Evolutionary conservation across 768 basidiomycete genomes (phyloP).

Genomic region (Agrocybe pediades): DNA sequence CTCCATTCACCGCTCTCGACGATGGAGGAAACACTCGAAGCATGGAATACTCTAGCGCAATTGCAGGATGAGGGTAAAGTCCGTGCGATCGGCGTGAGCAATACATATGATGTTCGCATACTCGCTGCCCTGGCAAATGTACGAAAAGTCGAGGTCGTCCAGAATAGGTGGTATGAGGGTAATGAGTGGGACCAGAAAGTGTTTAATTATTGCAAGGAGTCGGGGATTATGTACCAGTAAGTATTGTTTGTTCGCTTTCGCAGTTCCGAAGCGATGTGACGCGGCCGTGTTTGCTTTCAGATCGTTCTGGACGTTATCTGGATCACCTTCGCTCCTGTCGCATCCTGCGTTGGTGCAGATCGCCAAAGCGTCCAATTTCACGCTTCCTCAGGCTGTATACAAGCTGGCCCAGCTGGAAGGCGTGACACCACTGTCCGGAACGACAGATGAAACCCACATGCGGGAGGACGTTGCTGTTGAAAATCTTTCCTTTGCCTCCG

Average conservation of each 20-base stretch:
- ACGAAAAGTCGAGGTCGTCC: conserved; percentile 71
- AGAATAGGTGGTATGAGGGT: conserved; percentile 84
- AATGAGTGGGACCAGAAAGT: conserved; percentile 76
- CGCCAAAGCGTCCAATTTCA: conserved; percentile 48
- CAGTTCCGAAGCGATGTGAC: not conserved
- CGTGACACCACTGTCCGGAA: conserved; percentile 77
- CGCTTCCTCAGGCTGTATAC: conserved; percentile 68
- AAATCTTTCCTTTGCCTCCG: conserved; percentile 18
- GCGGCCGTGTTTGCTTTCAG: conserved; percentile 34
- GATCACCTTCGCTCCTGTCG: conserved; percentile 64
- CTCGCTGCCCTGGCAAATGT: conserved; percentile 54
- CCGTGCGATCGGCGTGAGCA: conserved; percentile 72
- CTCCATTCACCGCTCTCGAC: conserved; percentile 75
- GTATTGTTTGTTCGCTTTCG: conserved; percentile 4
- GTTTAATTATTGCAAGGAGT: conserved; percentile 60
- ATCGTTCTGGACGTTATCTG: conserved; percentile 87
- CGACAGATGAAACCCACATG: conserved; percentile 63
- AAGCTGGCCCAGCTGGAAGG: conserved; percentile 66
- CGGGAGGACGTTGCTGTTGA: conserved; percentile 54
- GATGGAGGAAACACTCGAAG: conserved; percentile 60
- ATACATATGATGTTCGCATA: conserved; percentile 64
- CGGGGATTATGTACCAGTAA: conserved; percentile 76
- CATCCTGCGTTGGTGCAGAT: conserved; percentile 47
- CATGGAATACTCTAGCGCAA: conserved; percentile 63
- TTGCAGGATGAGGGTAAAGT: conserved; percentile 70